Base-by-base conservation (phyloP, 768 basidiomycete species). In the Phaeotremella fagi region DNA sequence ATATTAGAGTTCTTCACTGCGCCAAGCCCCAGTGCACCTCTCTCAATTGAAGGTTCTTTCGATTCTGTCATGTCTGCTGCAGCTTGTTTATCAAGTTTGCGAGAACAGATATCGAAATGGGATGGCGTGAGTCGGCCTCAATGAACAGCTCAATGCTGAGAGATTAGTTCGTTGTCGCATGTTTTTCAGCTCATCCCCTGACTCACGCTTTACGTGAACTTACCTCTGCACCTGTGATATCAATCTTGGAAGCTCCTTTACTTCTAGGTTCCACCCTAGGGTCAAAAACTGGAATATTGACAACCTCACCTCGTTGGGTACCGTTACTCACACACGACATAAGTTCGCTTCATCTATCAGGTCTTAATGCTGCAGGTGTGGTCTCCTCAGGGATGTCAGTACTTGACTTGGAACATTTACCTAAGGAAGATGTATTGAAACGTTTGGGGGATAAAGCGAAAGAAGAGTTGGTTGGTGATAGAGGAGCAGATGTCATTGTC, bases 291-390 rank as follows among this genome's bases (percentile, higher is more conserved):
- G 66, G 66, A 3, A 59, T 68, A 26, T 41, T 68, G 29, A 68
- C 66, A 2, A 68, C 66, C 12, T 59, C 59, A n/a, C 58, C 55
- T 7, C 51, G 66, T 1, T 68, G 66, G 66, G 66, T 63, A 15
- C 66, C 66, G 15, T 46, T 68, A 4, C 57, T 68, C 20, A 42
- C 37, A 43, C 63, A 64, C 35, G 66, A 64, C 36, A 53, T 68
- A 23, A 47, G 50, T 33, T 45, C 48, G 11, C 43, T 54, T 9
- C 57, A 61, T n/a, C 37, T 64, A 22, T 26, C 49, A 7, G 20
- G 20, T 6, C 45, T 55, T 15, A 59, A 58, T 42, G 16, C 47
- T 1, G 62, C 57, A 14, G 66, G 66, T 9, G 66, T 68, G 1
- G 50, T 60, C 3, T 64, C 66, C 23, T 59, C 57, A 7, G 63